phyloP scores from a whole-genome alignment of 805 yeast species.

The Candida railenensis region DNA sequence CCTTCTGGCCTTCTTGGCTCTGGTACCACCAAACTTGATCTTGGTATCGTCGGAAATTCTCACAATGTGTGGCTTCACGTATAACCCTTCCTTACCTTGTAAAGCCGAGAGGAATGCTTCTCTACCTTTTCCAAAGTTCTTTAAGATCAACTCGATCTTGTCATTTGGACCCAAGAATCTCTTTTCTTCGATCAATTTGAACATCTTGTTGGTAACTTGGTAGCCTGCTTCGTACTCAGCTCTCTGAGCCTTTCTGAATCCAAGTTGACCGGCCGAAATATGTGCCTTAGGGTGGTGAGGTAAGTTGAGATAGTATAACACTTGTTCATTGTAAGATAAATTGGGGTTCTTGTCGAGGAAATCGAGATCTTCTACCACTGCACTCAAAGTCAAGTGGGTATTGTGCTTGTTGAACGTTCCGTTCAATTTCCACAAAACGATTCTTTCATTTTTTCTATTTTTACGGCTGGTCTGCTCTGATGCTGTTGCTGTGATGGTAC shows the following conservation, averaged over 20 bases:
- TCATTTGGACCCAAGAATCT: conserved; percentile 49
- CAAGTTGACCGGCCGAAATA: conserved; percentile 80
- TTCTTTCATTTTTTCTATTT: conserved; percentile 20
- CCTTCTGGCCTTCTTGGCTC: conserved; percentile 81
- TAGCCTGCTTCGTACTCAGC: conserved; percentile 92
- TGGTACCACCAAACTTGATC: conserved; percentile 89
- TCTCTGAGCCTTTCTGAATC: conserved; percentile 86
- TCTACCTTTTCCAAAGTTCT: conserved; percentile 87
- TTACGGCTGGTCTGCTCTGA: conserved; percentile 4
- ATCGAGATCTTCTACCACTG: conserved; percentile 64
- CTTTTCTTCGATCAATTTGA: conserved; percentile 66
- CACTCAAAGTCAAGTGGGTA: conserved; percentile 73
- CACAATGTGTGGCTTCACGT: conserved; percentile 62
- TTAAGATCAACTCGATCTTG: conserved; percentile 72
- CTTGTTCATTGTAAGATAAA: conserved; percentile 63
- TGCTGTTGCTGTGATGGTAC: conserved; percentile 4
- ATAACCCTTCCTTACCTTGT: conserved; percentile 83
- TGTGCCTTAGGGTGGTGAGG: conserved; percentile 73
- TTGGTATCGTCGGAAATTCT: conserved; percentile 78
- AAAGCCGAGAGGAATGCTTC: conserved; percentile 82
- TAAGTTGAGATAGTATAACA: conserved; percentile 72
- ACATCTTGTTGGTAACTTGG: conserved; percentile 75
- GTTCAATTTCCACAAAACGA: conserved; percentile 70
- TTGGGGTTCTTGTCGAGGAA: conserved; percentile 55
- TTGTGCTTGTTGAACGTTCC: conserved; percentile 80